Base-by-base conservation (phyloP, 1,284 basidiomycete species). In the Trametes pubescens region DNA sequence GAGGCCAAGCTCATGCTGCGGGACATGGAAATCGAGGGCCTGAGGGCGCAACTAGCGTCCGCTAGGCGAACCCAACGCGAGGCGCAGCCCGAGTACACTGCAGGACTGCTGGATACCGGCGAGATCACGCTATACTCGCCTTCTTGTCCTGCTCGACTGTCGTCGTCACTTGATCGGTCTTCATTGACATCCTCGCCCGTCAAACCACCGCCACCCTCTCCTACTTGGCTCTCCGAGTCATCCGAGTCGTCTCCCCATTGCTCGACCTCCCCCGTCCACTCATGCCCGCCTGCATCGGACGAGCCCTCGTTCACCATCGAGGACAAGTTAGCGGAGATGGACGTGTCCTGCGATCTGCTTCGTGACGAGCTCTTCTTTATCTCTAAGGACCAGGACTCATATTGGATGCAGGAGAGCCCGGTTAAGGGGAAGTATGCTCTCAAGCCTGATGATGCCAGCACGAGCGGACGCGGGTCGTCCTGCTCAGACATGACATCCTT, bases 271-370 rank as follows among this genome's bases (percentile, higher is more conserved):
- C 34, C 49, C 1, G n/a, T 51, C 29, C 29, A 18, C 18, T 32
- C 49, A 9, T 16, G 18, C 32, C 49, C 49, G 13, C 16, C 18
- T 18, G 49, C 8, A n/a, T n/a, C n/a, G 14, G 49, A 51, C 9
- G 29, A 51, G 18, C 10, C 32, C 29, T 51, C 49, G 18, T 51
- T 51, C 49, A 34, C 29, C 49, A 51, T 51, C 29, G 29, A 51
- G 29, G 49, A 51, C 49, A 51, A 51, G 49, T 9, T 51, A 16
- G 32, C 48, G 26, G 26, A 49, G 14, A 18, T 13, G 49, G n/a
- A 51, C 49, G 26, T 51, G 4, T 51, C 49, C 29, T 35, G 29
- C 49, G 49, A 51, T 18, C 49, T 51, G 6, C 14, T 51, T 2
- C 49, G 34, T 16, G 49, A 35, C 29, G 29, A 51, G 5, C 10